These are phyloP conservation scores for Backusella psychrophila DNA, from an alignment of 192 early-diverging fungal genomes.

Conservation along the genomic window DNA sequence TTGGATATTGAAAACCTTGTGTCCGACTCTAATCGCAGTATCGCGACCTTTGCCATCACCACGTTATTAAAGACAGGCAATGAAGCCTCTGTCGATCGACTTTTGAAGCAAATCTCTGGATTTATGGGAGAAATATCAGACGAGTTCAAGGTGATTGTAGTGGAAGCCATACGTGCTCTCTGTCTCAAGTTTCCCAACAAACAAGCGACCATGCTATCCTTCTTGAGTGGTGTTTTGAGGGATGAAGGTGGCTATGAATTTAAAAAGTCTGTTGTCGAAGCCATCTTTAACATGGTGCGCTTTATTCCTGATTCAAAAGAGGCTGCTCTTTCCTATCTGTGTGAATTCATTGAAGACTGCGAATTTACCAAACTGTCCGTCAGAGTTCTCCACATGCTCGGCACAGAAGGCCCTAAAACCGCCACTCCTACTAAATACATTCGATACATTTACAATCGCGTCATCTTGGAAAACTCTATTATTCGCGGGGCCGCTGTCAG, in stretches of 20 bases:
- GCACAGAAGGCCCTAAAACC: constrained; percentile 91
- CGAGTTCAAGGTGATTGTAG: constrained; percentile 99
- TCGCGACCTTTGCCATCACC: constrained; percentile 98
- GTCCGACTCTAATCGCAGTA: constrained; percentile 93
- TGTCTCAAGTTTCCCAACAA: constrained; percentile 97
- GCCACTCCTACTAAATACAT: constrained; percentile 93
- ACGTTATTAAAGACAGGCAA: constrained; percentile 98
- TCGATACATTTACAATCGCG: constrained; percentile 99
- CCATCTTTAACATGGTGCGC: constrained; percentile 94
- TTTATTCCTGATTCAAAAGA: constrained; percentile 95
- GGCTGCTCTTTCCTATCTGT: constrained; percentile 89
- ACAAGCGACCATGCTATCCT: constrained; percentile 89
- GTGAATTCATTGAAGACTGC: constrained; percentile 99
- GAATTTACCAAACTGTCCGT: constrained; percentile 99
- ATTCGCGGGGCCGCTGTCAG: constrained; percentile 96
- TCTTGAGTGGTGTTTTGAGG: constrained; percentile 87
- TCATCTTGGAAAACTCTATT: constrained; percentile 96
- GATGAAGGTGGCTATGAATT: constrained; percentile 99
- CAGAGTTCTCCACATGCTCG: constrained; percentile 91
- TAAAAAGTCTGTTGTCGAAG: constrained; percentile 95
- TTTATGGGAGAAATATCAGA: constrained; percentile 99
- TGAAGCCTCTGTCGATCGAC: constrained; percentile 93
- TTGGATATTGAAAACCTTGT: constrained; percentile 98
- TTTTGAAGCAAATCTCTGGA: constrained; percentile 99
- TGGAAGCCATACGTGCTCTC: constrained; percentile 95